Percentiles rank a stretch among this genome's conserved stretches.
Conservation (phyloP, 2,329 filamentous ascomycete genomes). For the Rhynchosporium secalis region DNA sequence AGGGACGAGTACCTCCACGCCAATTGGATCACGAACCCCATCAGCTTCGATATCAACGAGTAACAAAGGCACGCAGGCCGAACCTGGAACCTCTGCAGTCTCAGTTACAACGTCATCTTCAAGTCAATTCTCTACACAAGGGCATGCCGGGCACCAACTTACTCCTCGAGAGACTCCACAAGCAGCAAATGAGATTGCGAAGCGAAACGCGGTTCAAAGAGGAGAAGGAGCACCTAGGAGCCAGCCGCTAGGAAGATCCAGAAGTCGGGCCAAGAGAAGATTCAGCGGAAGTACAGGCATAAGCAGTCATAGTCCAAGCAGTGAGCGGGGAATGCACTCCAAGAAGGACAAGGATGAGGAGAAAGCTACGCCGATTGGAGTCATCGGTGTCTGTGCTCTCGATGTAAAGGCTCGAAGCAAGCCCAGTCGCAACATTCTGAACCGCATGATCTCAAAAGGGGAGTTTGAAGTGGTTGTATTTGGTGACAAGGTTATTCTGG, state of each 20-base stretch:
- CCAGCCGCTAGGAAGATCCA: conserved; percentile 55
- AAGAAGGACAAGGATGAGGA: conserved; percentile 58
- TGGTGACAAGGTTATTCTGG: conserved; percentile 96
- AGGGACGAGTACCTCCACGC: conserved; percentile 10
- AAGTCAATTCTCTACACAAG: conserved; percentile 45
- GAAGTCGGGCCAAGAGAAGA: conserved; percentile 70
- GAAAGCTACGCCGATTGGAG: conserved; percentile 61
- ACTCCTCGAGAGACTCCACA: conserved; percentile 39
- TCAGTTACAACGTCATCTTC: conserved; percentile 55
- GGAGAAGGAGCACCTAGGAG: conserved; percentile 39
- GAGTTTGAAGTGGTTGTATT: conserved; percentile 98
- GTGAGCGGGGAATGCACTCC: conserved; percentile 57
- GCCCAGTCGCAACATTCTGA: conserved; percentile 93
- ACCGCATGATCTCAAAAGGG: conserved; percentile 81
- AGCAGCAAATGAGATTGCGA: conserved; percentile 37
- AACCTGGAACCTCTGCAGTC: conserved; percentile 52
- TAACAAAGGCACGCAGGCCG: conserved; percentile 45
- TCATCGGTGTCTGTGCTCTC: conserved; percentile 91
- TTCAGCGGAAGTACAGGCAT: conserved; percentile 81
- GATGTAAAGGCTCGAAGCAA: conserved; percentile 97
- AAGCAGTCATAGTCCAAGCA: conserved; percentile 78
- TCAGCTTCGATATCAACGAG: conserved; percentile 30
- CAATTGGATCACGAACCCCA: conserved; percentile 26
- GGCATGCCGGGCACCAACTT: conserved; percentile 49
- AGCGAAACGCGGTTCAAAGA: conserved; percentile 37